A percentile compares a stretch with the other conserved stretches of the same genome.
phyloP scores from a whole-genome alignment of 805 yeast species.

The Candida maltosa region DNA sequence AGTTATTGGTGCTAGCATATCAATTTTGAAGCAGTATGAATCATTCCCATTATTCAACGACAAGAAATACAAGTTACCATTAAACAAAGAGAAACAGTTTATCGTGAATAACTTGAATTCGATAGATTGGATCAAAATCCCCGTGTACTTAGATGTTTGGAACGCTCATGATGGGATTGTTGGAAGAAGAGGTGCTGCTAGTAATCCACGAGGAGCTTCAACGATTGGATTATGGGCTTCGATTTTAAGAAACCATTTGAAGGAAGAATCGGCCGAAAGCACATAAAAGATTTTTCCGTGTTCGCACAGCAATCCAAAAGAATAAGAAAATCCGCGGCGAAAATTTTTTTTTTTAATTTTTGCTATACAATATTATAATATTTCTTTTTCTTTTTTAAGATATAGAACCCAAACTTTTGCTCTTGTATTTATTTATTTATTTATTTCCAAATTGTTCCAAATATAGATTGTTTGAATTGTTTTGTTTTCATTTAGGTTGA shows the following conservation, averaged over 20 bases:
- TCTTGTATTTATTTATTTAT: no score
- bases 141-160: slow-evolving; percentile 64
- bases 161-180: slow-evolving; percentile 89
- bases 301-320: background rate
- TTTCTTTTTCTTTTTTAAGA: no score
- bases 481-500: no score
- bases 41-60: slow-evolving; percentile 28
- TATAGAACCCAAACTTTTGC: no score
- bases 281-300: background rate
- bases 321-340: no score
- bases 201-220: slow-evolving; percentile 51
- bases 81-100: slow-evolving; percentile 32
- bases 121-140: slow-evolving; percentile 74
- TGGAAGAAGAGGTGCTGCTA: slow-evolving; percentile 63
- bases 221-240: slow-evolving; percentile 50
- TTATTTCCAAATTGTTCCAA: no score
- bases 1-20: slow-evolving; percentile 13
- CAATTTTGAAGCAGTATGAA: slow-evolving; percentile 14
- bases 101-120: slow-evolving; percentile 56
- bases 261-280: slow-evolving; percentile 4
- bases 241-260: slow-evolving; percentile 28
- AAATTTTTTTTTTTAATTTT: no score
- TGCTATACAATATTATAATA: no score
- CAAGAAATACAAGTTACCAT: slow-evolving; percentile 20
- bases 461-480: no score